phyloP scores from a whole-genome alignment of 192 early-diverging fungal species.

The Coemansia sp. region DNA sequence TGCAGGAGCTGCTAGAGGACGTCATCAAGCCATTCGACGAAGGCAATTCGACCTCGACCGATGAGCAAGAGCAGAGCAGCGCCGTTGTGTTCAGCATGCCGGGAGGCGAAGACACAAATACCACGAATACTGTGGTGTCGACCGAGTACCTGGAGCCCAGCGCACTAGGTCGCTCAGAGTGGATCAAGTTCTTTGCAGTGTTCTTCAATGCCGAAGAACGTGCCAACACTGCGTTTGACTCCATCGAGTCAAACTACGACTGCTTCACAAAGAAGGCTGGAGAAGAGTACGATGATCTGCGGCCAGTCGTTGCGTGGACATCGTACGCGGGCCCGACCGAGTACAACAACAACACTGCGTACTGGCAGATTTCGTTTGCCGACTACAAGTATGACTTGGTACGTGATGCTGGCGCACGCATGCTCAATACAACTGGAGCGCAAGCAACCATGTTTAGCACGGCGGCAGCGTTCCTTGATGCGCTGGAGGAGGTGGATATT shows the following conservation, averaged over 20 bases:
- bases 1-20: conserved; percentile 49
- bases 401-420: conserved; percentile 65
- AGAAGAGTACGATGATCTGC: conserved; percentile 45
- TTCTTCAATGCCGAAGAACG: conserved; percentile 57
- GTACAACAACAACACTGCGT: conserved; percentile 70
- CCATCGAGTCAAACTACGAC: conserved; percentile 48
- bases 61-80: conserved; percentile 34
- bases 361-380: conserved; percentile 60
- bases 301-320: conserved; percentile 64
- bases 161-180: conserved; percentile 52
- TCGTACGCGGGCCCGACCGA: conserved; percentile 57
- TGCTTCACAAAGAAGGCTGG: conserved; percentile 44
- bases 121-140: conserved; percentile 38
- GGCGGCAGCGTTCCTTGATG: conserved; percentile 53
- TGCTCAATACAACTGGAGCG: conserved; percentile 53
- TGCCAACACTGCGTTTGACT: conserved; percentile 47
- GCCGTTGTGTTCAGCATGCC: conserved; percentile 44
- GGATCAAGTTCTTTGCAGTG: conserved; percentile 56
- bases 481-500: conserved; percentile 61
- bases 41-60: conserved; percentile 31
- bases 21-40: conserved; percentile 45
- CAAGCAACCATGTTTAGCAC: conserved; percentile 41
- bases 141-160: conserved; percentile 40
- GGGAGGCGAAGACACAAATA: conserved; percentile 24
- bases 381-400: conserved; percentile 63